phyloP scores from a whole-genome alignment of 768 basidiomycete genomes.

The Cystofilobasidium ferigula region DNA sequence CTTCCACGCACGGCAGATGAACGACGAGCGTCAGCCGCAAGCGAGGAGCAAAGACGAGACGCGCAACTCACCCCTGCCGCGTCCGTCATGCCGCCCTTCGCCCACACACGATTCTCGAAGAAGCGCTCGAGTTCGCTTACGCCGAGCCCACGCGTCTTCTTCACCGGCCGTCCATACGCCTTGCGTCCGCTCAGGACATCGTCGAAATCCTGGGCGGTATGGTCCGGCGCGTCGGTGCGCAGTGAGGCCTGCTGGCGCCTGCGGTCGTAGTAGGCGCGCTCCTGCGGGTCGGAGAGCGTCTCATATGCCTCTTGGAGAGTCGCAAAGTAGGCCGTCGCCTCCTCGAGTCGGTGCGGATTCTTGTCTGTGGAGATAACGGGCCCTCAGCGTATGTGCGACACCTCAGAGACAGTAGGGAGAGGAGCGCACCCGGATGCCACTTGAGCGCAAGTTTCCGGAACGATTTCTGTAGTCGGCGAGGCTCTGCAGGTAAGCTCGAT shows the following conservation, averaged over 20 bases:
- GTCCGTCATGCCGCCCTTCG: conserved; percentile 34
- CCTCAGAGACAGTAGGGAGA: neutral
- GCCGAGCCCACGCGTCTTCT: conserved; percentile 54
- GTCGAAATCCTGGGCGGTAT: conserved; percentile 56
- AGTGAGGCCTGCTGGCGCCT: conserved; percentile 46
- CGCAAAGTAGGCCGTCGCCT: conserved; percentile 76
- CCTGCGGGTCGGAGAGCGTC: conserved; percentile 49
- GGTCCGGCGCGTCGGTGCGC: conserved; percentile 58
- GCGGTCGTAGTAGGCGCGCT: conserved; percentile 95
- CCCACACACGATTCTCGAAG: conserved; percentile 48
- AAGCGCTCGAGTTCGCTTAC: conserved; percentile 71
- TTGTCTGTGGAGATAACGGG: conserved; percentile 42
- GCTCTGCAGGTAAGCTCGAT: neutral
- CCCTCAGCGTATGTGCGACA: conserved; percentile 19
- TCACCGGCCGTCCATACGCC: conserved; percentile 40
- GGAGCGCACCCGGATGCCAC: conserved; percentile 61
- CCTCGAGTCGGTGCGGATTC: conserved; percentile 70
- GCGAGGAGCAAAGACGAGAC: neutral
- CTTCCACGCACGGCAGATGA: conserved; percentile 40
- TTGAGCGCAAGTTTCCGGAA: conserved; percentile 74
- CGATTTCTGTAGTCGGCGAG: conserved; percentile 48
- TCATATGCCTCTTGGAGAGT: conserved; percentile 90
- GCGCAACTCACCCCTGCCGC: conserved; percentile 45
- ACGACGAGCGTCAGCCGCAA: neutral
- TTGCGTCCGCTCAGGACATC: conserved; percentile 62